Evolutionary conservation across 2,329 filamentous ascomycete species (phyloP).

Genomic region (Cladobotryum mycophilum): DNA sequence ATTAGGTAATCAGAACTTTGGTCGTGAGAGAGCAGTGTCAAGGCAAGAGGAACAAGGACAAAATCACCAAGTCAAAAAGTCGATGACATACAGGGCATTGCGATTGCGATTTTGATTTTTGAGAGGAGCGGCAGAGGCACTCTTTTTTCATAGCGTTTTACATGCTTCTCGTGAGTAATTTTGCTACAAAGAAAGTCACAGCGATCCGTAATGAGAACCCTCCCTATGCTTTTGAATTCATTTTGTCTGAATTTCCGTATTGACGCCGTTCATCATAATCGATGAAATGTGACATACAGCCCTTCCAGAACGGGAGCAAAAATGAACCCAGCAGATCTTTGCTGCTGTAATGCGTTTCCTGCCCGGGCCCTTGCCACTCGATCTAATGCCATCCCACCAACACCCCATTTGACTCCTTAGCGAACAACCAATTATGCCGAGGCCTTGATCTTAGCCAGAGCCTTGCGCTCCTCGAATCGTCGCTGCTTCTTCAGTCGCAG

Average conservation of each 20-base stretch:
- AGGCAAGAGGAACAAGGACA: neutral
- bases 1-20: conserved; percentile 34
- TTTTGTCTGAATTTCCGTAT: conserved; percentile 53
- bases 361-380: conserved; percentile 30
- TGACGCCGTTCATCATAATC: conserved; percentile 58
- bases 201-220: conserved; percentile 20
- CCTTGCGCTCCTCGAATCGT: conserved; percentile 96
- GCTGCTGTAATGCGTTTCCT: conserved; percentile 31
- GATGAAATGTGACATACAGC: conserved; percentile 59
- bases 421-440: conserved; percentile 53
- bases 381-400: conserved; percentile 32
- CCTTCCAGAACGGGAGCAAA: conserved; percentile 52
- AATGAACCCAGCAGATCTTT: conserved; percentile 53
- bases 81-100: neutral
- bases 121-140: neutral
- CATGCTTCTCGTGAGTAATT: conserved; percentile 14
- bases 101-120: neutral
- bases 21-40: neutral
- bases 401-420: conserved; percentile 24
- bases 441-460: conserved; percentile 86
- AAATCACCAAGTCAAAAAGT: neutral
- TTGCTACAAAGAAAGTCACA: conserved; percentile 14
- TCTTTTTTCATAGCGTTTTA: conserved; percentile 20
- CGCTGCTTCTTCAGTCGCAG: conserved; percentile 99
- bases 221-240: conserved; percentile 31